Base-by-base conservation (phyloP, 2,329 filamentous ascomycete species). In the Fusarium sororula region DNA sequence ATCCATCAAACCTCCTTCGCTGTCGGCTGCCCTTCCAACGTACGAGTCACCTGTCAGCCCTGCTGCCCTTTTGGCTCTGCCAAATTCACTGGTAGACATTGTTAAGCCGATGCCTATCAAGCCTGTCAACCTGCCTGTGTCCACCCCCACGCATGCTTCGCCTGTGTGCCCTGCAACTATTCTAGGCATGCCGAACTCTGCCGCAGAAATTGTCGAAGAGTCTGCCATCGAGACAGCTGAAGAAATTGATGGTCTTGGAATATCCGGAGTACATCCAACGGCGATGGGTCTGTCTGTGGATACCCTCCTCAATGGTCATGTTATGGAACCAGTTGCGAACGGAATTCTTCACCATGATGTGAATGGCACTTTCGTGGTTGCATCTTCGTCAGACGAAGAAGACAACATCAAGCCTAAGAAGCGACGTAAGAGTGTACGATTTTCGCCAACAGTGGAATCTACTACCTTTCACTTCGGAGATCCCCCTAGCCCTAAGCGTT, bases 381-480 rank as follows among this genome's bases (percentile, higher is more conserved):
- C 50, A 3, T 75, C 74, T 37, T 77, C 74, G 3, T 73, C 73
- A 39, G 77, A 78, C 51, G 63, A 63, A 6, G 58, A 60, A n/a
- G 78, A 78, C 22, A 61, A 44, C 12, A 55, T 61, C 5, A 78
- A 76, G 35, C 47, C 70, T 1, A 47, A 78, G 12, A 88, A 86
- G 75, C 83, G 85, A 41, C 83, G 82, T 45, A 94, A 94, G 82
- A 91, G 88, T 62, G 92, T 94, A 5, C 89, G 91, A 14, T 94
- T 94, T 77, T 93, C 92, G 7, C 88, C 91, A 2, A 88, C 86
- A 20, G 89, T 93, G 3, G 88, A 92, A 77, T 90, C 91, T 14
- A 89, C 90, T 4, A 91, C 91, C 1, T 91, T 91, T 70, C 78
- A 86, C 50, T 80, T 84, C 26, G 82, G 81, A 1, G 88, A 90